Conservation (phyloP, 2,329 filamentous ascomycete species). For the Fusarium sp. region DNA sequence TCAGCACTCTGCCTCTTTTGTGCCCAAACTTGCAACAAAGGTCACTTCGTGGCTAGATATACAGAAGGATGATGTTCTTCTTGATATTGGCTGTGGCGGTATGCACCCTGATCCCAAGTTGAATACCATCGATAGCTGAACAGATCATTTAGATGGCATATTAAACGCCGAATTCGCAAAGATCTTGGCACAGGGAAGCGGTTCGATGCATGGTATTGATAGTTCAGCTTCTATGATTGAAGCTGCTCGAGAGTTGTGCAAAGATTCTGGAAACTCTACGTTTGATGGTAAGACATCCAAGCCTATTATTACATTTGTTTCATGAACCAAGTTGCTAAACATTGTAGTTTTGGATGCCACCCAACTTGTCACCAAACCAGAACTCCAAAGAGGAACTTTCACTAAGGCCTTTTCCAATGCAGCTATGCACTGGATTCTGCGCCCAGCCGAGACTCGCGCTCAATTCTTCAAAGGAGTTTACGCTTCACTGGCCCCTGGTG, state of each 20-base stretch:
- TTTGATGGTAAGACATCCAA: conserved; percentile 56
- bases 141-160: conserved; percentile 61
- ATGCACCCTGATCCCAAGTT: conserved; percentile 24
- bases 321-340: not conserved
- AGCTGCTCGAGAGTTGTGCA: conserved; percentile 58
- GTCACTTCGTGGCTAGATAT: conserved; percentile 69
- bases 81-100: conserved; percentile 75
- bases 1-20: conserved; percentile 70
- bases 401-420: conserved; percentile 74
- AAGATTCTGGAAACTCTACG: conserved; percentile 51
- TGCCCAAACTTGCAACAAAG: conserved; percentile 70
- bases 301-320: too few species aligned
- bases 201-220: conserved; percentile 67
- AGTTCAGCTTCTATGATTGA: conserved; percentile 69
- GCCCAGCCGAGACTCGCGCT: conserved; percentile 54
- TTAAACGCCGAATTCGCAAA: conserved; percentile 65
- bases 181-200: conserved; percentile 57
- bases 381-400: conserved; percentile 53
- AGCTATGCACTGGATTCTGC: conserved; percentile 75
- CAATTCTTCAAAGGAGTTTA: conserved; percentile 65
- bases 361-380: conserved; percentile 48
- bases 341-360: conserved; percentile 59
- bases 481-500: conserved; percentile 64
- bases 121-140: not conserved
- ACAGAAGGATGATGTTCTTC: conserved; percentile 65